Conservation (phyloP, 768 basidiomycete genomes). For the Cyclocybe aegerita region DNA sequence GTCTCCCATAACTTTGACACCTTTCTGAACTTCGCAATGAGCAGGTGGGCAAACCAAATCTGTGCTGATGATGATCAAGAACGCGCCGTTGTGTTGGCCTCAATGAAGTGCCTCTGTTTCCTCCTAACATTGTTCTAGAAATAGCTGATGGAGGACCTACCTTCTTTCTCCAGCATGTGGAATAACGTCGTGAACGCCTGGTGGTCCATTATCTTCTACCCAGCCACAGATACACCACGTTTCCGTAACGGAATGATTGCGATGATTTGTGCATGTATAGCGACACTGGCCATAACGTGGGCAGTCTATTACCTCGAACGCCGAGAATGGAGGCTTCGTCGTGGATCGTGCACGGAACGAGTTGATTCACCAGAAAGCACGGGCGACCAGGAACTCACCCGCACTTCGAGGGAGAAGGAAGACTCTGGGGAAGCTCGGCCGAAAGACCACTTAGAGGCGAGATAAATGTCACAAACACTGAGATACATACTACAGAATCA, state of each 20-base stretch:
- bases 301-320: slow-evolving; percentile 56
- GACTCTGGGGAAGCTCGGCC: no score
- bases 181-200: slow-evolving; percentile 68
- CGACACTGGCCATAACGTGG: slow-evolving; percentile 56
- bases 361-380: no score
- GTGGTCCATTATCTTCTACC: slow-evolving; percentile 73
- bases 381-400: no score
- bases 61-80: slow-evolving; percentile 71
- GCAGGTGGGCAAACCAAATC: slow-evolving; percentile 78
- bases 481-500: no score
- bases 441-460: no score
- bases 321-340: slow-evolving; percentile 24
- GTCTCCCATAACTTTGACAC: background rate
- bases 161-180: slow-evolving; percentile 50
- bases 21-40: background rate
- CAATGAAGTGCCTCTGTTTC: slow-evolving; percentile 61
- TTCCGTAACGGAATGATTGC: slow-evolving; percentile 71
- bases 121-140: background rate
- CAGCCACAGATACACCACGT: slow-evolving; percentile 67
- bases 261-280: slow-evolving; percentile 57
- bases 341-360: background rate
- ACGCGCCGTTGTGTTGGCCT: slow-evolving; percentile 66
- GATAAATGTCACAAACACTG: no score
- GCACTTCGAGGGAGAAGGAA: no score
- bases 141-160: background rate